Percentiles rank a stretch among this genome's conserved stretches.
phyloP scores from a whole-genome alignment of 345 rosid species.

The Litchi chinensis region DNA sequence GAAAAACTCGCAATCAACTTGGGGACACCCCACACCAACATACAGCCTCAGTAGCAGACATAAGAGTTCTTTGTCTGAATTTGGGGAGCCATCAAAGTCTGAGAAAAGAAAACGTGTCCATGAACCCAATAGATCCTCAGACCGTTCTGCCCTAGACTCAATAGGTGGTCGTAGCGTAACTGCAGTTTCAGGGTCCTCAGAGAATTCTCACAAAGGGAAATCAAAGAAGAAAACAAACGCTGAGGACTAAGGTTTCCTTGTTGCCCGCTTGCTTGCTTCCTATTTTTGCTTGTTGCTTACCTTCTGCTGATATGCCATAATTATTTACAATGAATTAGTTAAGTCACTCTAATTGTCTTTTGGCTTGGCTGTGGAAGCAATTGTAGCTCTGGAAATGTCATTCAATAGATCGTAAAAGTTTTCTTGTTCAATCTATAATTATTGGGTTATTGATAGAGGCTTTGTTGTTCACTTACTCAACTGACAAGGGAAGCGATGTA shows the following conservation, averaged over 20 bases:
- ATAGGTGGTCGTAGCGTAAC: slow-evolving; percentile 17
- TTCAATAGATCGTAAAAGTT: background rate
- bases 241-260: slow-evolving; percentile 22
- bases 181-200: slow-evolving; percentile 40
- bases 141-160: slow-evolving; percentile 31
- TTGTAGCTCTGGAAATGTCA: background rate
- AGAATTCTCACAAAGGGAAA: slow-evolving; percentile 27
- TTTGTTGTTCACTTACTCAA: no score
- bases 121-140: slow-evolving; percentile 24
- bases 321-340: background rate
- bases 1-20: slow-evolving; percentile 29
- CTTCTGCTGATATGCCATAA: background rate
- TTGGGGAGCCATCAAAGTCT: slow-evolving; percentile 40
- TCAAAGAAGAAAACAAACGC: slow-evolving; percentile 38
- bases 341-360: background rate
- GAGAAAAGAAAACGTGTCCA: slow-evolving; percentile 32
- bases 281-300: background rate
- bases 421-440: no score
- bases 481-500: no score
- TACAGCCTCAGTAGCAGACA: slow-evolving; percentile 49
- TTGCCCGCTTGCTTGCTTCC: background rate
- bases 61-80: slow-evolving; percentile 36
- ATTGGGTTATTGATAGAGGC: no score
- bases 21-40: slow-evolving; percentile 37
- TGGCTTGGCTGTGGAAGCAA: background rate